These are phyloP conservation scores for Malus hybrid DNA, from an alignment of 331 rosid species.

Conservation along the genomic window DNA sequence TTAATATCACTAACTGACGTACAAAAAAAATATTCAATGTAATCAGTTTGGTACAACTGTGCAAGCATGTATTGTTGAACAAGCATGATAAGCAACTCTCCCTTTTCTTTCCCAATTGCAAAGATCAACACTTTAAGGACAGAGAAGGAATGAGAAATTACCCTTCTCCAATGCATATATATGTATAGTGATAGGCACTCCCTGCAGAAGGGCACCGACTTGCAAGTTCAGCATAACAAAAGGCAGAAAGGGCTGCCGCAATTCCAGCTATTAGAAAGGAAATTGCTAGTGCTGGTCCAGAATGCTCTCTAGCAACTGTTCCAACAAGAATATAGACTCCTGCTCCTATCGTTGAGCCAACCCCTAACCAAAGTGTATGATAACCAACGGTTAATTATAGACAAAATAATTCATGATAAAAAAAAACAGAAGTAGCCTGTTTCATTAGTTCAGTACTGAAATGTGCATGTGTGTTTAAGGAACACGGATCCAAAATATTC, in stretches of 20 bases:
- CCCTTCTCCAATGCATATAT: constrained; percentile 92
- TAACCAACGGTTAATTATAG: constrained; percentile 1
- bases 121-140: background rate
- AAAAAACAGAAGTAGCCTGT: background rate
- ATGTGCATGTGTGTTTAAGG: background rate
- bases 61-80: background rate
- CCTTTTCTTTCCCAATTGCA: background rate
- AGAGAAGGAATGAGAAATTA: constrained; percentile 15
- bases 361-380: constrained; percentile 41
- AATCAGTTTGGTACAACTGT: background rate
- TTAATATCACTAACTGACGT: constrained; percentile 10
- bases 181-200: constrained; percentile 85
- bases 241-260: constrained; percentile 87
- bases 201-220: constrained; percentile 94
- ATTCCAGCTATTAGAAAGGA: constrained; percentile 82
- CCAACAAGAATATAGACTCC: constrained; percentile 94
- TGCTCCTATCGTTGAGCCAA: constrained; percentile 90
- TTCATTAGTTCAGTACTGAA: background rate
- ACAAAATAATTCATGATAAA: background rate
- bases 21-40: background rate
- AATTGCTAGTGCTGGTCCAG: constrained; percentile 78
- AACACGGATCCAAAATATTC: background rate
- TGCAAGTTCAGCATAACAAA: constrained; percentile 88
- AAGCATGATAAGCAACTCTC: background rate
- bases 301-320: constrained; percentile 78